These are phyloP conservation scores for Solanum chiquidenum DNA, from an alignment of 257 asterid species.

Conservation along the genomic window DNA sequence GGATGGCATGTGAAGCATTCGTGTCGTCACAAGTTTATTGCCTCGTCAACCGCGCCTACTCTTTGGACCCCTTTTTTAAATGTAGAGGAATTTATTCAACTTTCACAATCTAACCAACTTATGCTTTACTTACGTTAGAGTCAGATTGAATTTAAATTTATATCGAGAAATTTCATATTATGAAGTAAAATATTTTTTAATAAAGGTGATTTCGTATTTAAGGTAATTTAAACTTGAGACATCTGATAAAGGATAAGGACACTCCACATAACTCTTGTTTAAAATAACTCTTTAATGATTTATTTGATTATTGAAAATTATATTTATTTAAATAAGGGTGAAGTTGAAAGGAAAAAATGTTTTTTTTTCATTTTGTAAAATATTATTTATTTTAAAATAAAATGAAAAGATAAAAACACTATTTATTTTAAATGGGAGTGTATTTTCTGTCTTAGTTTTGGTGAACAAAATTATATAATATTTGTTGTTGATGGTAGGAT, in stretches of 20 bases:
- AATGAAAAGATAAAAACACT: too few species aligned
- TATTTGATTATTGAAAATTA: not conserved
- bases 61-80: not conserved
- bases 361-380: not conserved
- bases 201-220: too few species aligned
- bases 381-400: too few species aligned
- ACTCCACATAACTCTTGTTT: not conserved
- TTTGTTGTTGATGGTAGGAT: too few species aligned
- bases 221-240: not conserved
- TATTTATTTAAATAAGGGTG: too few species aligned
- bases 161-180: rapidly evolving
- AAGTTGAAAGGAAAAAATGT: not conserved
- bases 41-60: not conserved
- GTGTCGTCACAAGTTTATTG: not conserved
- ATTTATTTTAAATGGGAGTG: too few species aligned
- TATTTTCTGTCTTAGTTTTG: too few species aligned
- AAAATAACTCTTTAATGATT: not conserved
- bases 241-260: not conserved
- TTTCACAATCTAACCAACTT: not conserved
- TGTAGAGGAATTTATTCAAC: not conserved
- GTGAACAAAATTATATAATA: too few species aligned
- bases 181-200: too few species aligned
- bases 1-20: conserved; percentile 11
- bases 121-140: too few species aligned
- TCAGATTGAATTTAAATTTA: rapidly evolving